phyloP scores from a whole-genome alignment of 345 rosid genomes.

The Erysimum cheiranthoides region DNA sequence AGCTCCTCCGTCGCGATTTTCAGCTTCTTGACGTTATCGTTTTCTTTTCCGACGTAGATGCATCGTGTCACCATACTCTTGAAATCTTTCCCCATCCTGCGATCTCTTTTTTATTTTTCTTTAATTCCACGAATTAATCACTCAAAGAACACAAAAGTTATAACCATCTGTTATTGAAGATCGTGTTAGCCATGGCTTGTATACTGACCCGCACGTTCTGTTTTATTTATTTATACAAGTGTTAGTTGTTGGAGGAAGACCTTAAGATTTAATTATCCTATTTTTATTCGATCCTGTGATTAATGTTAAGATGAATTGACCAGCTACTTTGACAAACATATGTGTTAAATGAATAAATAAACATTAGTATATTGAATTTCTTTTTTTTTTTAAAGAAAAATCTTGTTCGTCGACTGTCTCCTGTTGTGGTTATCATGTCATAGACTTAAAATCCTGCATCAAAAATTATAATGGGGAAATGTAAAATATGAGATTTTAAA shows the following conservation, averaged over 20 bases:
- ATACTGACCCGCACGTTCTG: slow-evolving; percentile 40
- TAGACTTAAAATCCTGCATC: background rate
- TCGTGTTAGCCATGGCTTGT: slow-evolving; percentile 44
- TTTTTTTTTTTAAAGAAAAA: background rate
- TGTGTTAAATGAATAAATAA: slow-evolving; percentile 8
- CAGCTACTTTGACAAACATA: slow-evolving; percentile 22
- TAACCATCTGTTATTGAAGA: slow-evolving; percentile 21
- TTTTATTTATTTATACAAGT: slow-evolving; percentile 6
- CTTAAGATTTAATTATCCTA: slow-evolving; percentile 9
- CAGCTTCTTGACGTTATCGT: slow-evolving; percentile 41
- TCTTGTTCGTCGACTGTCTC: background rate
- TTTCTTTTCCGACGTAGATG: slow-evolving; percentile 46
- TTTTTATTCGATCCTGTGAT: slow-evolving; percentile 32
- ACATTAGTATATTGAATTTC: background rate
- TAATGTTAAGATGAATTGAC: slow-evolving; percentile 20
- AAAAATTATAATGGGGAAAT: too few relatives aligned
- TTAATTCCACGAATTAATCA: background rate
- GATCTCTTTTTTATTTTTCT: background rate
- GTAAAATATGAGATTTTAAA: too few relatives aligned
- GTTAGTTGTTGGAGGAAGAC: slow-evolving; percentile 28
- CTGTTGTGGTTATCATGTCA: slow-evolving; percentile 32
- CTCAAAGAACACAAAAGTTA: slow-evolving; percentile 8
- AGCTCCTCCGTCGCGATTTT: slow-evolving; percentile 40
- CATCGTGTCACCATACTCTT: slow-evolving; percentile 49
- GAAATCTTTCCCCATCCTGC: slow-evolving; percentile 46